phyloP scores from a whole-genome alignment of 2,329 filamentous ascomycete species.

The Curvularia eragrostidis region DNA sequence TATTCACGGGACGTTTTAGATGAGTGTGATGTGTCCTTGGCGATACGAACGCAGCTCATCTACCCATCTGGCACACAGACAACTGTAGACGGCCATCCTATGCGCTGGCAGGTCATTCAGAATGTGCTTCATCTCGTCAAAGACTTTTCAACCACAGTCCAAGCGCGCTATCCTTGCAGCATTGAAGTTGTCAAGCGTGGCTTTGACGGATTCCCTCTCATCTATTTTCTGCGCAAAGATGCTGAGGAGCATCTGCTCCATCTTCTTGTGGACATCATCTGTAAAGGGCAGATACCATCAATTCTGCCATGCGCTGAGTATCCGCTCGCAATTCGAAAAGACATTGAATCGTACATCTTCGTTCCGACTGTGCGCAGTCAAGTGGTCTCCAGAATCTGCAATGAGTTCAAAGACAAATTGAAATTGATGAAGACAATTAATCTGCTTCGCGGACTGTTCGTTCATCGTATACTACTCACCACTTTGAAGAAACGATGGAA shows the following conservation, averaged over 20 bases:
- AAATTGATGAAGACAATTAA: constrained; percentile 57
- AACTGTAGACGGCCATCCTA: constrained; percentile 50
- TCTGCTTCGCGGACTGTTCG: constrained; percentile 68
- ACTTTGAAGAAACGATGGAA: constrained; percentile 70
- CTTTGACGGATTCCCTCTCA: constrained; percentile 57
- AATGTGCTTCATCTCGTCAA: constrained; percentile 44
- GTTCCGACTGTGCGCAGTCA: constrained; percentile 23
- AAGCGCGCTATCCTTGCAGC: constrained; percentile 51
- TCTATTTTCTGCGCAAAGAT: constrained; percentile 61
- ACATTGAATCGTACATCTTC: constrained; percentile 47
- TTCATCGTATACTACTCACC: constrained; percentile 65
- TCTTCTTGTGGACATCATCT: constrained; percentile 43
- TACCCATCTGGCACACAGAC: constrained; percentile 54
- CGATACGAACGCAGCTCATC: constrained; percentile 52
- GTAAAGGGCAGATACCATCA: constrained; percentile 32
- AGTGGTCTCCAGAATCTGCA: constrained; percentile 26
- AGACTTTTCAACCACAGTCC: constrained; percentile 44
- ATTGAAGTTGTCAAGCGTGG: constrained; percentile 58
- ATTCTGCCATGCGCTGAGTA: constrained; percentile 36
- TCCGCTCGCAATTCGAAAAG: constrained; percentile 20
- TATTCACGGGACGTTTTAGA: constrained; percentile 68
- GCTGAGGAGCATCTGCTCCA: constrained; percentile 42
- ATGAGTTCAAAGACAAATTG: constrained; percentile 45
- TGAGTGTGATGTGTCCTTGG: constrained; percentile 61
- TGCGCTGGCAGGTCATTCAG: constrained; percentile 51